A percentile compares a stretch with the other conserved stretches of the same genome.
phyloP scores from a whole-genome alignment of 176 grass and related monocot species.

The Miscanthus lutarioriparius region DNA sequence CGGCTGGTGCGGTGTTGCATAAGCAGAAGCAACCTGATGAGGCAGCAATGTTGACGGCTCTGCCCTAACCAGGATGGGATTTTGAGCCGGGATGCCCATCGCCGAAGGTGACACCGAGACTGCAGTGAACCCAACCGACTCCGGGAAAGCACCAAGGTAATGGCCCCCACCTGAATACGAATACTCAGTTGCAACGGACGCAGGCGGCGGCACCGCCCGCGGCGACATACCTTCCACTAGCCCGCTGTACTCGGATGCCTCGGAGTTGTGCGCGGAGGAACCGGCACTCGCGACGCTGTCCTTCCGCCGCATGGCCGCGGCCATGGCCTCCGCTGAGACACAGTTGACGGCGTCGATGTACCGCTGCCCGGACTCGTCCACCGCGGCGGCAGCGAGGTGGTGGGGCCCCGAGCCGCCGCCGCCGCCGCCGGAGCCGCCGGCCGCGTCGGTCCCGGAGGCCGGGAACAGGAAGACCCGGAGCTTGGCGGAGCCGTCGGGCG shows the following conservation, averaged over 20 bases:
- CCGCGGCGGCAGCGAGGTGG: background rate
- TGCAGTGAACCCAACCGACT: constrained; percentile 40
- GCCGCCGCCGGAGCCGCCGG: background rate
- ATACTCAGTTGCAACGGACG: constrained; percentile 26
- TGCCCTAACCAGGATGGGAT: constrained; percentile 33
- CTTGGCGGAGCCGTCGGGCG: constrained; percentile 74
- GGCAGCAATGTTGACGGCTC: constrained; percentile 27
- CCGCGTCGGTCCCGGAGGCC: constrained; percentile 36
- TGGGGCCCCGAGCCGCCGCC: background rate
- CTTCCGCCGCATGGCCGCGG: constrained; percentile 40
- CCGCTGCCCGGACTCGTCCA: constrained; percentile 57
- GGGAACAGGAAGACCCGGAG: constrained; percentile 84
- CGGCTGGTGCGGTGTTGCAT: constrained; percentile 28
- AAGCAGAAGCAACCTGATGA: constrained; percentile 37
- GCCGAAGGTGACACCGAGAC: constrained; percentile 18
- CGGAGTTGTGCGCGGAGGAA: constrained; percentile 65
- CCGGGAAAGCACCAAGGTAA: constrained; percentile 31
- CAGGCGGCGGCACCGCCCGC: constrained; percentile 21
- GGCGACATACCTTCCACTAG: constrained; percentile 53
- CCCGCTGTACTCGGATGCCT: constrained; percentile 39
- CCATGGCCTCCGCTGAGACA: constrained; percentile 41
- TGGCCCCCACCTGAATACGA: constrained; percentile 37
- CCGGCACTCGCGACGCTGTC: constrained; percentile 51
- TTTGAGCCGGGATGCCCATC: constrained; percentile 42
- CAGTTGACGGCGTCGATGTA: constrained; percentile 86